These are phyloP conservation scores for Apostasia ramifera DNA, from an alignment of 106 monocot species.

Conservation along the genomic window DNA sequence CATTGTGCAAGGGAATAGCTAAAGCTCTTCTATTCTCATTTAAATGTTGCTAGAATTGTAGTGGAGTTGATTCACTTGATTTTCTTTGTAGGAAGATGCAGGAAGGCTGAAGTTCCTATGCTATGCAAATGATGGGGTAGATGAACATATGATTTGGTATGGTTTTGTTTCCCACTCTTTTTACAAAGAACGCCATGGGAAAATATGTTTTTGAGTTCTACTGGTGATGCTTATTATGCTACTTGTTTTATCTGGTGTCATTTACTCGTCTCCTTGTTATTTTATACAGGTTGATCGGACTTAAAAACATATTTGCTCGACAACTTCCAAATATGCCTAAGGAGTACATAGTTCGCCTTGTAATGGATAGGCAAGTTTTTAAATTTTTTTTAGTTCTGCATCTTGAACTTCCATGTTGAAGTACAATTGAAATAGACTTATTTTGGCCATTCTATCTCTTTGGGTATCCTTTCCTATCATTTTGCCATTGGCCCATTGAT, in stretches of 20 bases:
- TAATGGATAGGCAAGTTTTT: constrained; percentile 83
- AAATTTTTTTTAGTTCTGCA: not conserved
- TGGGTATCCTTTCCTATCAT: not conserved
- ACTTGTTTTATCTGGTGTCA: not conserved
- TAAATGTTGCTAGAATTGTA: not conserved
- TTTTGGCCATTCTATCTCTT: not conserved
- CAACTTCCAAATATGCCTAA: constrained; percentile 99
- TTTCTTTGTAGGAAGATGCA: constrained; percentile 65
- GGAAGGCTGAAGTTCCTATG: constrained; percentile 84
- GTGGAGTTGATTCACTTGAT: not conserved
- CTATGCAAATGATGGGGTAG: constrained; percentile 92
- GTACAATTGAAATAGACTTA: not conserved
- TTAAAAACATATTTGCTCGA: constrained; percentile 96
- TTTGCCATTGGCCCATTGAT: not conserved
- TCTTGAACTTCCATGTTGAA: not conserved
- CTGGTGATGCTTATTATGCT: not conserved
- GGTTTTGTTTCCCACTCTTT: constrained; percentile 2
- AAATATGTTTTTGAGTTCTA: no score
- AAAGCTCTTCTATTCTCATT: no score
- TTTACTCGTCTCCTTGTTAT: not conserved
- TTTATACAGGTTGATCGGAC: constrained; percentile 74
- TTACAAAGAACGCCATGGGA: not conserved
- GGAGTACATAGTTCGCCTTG: constrained; percentile 97
- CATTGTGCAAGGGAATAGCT: no score
- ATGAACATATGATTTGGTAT: constrained; percentile 99